Conservation (phyloP, 1,139 yeast species). For the Kurtzmaniella natalensis region DNA sequence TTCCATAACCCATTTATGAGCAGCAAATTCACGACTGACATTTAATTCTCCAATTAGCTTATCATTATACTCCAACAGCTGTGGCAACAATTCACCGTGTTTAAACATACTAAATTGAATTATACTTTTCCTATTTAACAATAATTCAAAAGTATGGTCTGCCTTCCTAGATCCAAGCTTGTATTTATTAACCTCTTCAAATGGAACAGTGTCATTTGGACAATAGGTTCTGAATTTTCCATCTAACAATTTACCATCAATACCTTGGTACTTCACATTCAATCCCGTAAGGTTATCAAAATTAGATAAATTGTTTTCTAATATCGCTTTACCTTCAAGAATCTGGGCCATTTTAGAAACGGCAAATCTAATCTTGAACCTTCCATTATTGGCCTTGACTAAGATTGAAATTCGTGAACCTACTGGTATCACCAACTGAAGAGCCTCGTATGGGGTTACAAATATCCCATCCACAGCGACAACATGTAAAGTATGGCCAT, state of each 20-base stretch:
- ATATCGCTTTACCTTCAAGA: slow-evolving; percentile 23
- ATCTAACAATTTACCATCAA: slow-evolving; percentile 15
- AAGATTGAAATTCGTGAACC: slow-evolving; percentile 25
- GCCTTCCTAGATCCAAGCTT: slow-evolving; percentile 12
- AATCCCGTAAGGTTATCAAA: slow-evolving; percentile 8
- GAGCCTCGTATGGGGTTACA: slow-evolving; percentile 19
- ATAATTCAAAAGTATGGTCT: slow-evolving; percentile 20
- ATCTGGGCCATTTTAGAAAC: slow-evolving; percentile 26
- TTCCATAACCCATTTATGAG: slow-evolving; percentile 13
- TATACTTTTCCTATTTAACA: slow-evolving; percentile 21
- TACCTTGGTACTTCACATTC: slow-evolving; percentile 14
- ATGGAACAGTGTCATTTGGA: slow-evolving; percentile 18
- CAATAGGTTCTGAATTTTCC: slow-evolving; percentile 10
- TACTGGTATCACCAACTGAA: slow-evolving; percentile 24
- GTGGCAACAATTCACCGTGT: slow-evolving; percentile 17
- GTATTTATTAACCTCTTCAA: slow-evolving; percentile 9
- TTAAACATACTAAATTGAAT: slow-evolving; percentile 24
- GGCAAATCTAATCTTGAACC: slow-evolving; percentile 25
- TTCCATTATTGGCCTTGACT: slow-evolving; percentile 18
- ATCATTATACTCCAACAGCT: slow-evolving; percentile 13
- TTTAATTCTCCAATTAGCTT: slow-evolving; percentile 14
- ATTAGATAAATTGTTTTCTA: slow-evolving; percentile 14
- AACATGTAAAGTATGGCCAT: slow-evolving; percentile 27
- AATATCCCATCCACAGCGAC: slow-evolving; percentile 30
- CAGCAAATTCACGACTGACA: slow-evolving; percentile 1